These are phyloP conservation scores for Pleurotus salmoneostramineus DNA, from an alignment of 768 basidiomycete genomes.

Conservation along the genomic window DNA sequence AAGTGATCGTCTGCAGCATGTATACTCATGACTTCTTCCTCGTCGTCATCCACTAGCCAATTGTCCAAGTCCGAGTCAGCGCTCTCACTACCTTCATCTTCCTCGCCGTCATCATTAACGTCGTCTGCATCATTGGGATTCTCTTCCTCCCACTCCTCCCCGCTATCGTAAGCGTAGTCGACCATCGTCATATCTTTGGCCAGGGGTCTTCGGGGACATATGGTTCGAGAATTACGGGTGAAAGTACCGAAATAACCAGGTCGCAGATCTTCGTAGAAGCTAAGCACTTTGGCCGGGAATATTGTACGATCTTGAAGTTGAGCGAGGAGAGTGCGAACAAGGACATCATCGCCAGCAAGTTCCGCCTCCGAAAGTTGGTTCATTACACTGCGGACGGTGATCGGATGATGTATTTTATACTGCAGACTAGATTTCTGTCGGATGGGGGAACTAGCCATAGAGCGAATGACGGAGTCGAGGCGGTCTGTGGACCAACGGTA, in stretches of 20 bases:
- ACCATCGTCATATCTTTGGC: conserved; percentile 69
- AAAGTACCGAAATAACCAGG: conserved; percentile 96
- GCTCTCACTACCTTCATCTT: conserved; percentile 53
- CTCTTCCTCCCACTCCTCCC: conserved; percentile 95
- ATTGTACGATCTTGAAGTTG: conserved; percentile 56
- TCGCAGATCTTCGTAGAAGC: conserved; percentile 79
- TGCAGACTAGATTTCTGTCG: conserved; percentile 15
- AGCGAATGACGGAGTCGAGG: conserved; percentile 29
- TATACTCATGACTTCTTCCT: conserved; percentile 57
- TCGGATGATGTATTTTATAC: conserved; percentile 31
- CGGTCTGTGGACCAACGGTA: conserved; percentile 27
- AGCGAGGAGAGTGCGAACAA: conserved; percentile 61
- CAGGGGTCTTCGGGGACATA: conserved; percentile 85
- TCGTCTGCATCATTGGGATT: conserved; percentile 77
- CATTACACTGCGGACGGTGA: conserved; percentile 46
- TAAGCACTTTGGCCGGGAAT: conserved; percentile 77
- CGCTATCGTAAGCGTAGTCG: conserved; percentile 93
- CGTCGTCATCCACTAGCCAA: conserved; percentile 78
- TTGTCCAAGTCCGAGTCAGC: conserved; percentile 74
- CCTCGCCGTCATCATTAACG: conserved; percentile 65
- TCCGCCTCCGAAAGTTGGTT: conserved; percentile 73
- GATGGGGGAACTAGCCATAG: conserved; percentile 25
- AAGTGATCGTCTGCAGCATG: conserved; percentile 37
- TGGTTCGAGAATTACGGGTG: conserved; percentile 73
- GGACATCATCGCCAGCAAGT: conserved; percentile 63